Percentiles rank a stretch among this genome's conserved stretches.
Evolutionary conservation across 1,284 basidiomycete genomes (phyloP).

Genomic region (Cryptococcus jaspeensis): DNA sequence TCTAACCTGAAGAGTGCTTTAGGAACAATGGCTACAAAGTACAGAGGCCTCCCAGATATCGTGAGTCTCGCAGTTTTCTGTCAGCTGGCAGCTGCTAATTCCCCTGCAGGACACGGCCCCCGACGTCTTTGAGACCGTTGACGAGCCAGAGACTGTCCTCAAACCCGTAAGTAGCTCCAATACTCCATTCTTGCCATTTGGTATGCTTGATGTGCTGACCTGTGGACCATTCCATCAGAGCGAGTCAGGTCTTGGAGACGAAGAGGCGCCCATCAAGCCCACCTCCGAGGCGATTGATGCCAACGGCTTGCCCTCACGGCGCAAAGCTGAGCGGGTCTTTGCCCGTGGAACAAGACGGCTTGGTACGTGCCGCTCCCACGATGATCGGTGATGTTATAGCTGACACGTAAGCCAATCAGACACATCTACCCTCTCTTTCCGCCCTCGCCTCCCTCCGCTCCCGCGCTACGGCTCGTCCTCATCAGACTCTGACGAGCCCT

Average conservation of each 20-base stretch:
- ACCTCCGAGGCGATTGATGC: slow-evolving; percentile 29
- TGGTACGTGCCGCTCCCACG: background rate
- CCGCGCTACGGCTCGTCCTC: slow-evolving; percentile 16
- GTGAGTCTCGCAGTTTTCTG: slow-evolving; percentile 54
- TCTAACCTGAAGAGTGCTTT: too few relatives aligned
- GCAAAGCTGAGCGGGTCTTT: slow-evolving; percentile 29
- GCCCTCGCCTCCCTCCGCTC: slow-evolving; percentile 23
- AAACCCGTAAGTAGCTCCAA: slow-evolving; percentile 25
- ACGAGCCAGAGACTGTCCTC: slow-evolving; percentile 50
- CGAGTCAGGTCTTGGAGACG: slow-evolving; percentile 22
- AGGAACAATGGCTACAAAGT: slow-evolving; percentile 59
- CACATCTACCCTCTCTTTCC: slow-evolving; percentile 16
- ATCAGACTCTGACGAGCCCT: slow-evolving; percentile 15
- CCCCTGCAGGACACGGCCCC: slow-evolving; percentile 73
- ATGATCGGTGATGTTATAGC: background rate
- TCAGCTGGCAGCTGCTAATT: background rate
- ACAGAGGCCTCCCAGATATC: slow-evolving; percentile 84
- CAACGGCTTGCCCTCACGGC: slow-evolving; percentile 24
- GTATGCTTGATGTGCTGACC: too few relatives aligned
- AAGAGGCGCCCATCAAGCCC: slow-evolving; percentile 15
- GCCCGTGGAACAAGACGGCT: slow-evolving; percentile 21
- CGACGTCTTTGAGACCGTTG: slow-evolving; percentile 89
- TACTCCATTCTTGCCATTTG: background rate
- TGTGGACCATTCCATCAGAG: slow-evolving; percentile 6
- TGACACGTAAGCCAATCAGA: background rate